A percentile compares a stretch with the other conserved stretches of the same genome.
Conservation (phyloP, 2,329 filamentous ascomycete genomes). For the Fusarium sp. region DNA sequence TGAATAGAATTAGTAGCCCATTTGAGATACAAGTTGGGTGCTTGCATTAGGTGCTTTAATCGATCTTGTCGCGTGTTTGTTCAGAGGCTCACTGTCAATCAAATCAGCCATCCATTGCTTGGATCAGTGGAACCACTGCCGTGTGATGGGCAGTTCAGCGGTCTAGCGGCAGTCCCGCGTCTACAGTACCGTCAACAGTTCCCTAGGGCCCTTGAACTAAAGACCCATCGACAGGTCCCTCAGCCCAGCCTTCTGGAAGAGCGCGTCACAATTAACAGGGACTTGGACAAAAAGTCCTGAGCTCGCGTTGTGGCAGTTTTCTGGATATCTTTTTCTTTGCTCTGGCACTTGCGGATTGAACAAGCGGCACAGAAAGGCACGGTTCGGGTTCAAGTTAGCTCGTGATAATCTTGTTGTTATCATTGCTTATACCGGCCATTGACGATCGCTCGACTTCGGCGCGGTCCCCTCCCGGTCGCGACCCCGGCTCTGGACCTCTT, state of each 20-base stretch:
- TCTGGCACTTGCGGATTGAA: neutral
- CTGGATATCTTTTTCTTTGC: neutral
- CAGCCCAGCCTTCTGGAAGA: slow-evolving; percentile 27
- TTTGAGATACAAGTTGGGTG: neutral
- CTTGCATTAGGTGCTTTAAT: neutral
- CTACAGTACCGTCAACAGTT: neutral
- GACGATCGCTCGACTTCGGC: neutral
- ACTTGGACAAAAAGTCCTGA: neutral
- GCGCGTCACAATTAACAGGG: slow-evolving; percentile 29
- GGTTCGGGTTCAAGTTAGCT: neutral
- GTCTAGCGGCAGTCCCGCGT: slow-evolving; percentile 7
- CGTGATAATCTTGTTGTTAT: neutral
- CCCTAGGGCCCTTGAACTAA: neutral
- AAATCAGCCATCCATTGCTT: neutral
- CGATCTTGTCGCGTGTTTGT: neutral
- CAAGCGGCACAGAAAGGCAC: neutral
- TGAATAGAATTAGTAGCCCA: neutral
- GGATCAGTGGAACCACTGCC: neutral
- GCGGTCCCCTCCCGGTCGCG: slow-evolving; percentile 32
- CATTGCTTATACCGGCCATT: neutral
- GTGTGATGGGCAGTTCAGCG: slow-evolving; percentile 21
- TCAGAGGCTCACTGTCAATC: neutral
- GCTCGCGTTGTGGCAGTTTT: slow-evolving; percentile 16
- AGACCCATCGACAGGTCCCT: slow-evolving; percentile 2
- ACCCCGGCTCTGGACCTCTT: slow-evolving; percentile 26